Conservation (phyloP, 2,329 filamentous ascomycete species). For the Epichloe aotearoae region DNA sequence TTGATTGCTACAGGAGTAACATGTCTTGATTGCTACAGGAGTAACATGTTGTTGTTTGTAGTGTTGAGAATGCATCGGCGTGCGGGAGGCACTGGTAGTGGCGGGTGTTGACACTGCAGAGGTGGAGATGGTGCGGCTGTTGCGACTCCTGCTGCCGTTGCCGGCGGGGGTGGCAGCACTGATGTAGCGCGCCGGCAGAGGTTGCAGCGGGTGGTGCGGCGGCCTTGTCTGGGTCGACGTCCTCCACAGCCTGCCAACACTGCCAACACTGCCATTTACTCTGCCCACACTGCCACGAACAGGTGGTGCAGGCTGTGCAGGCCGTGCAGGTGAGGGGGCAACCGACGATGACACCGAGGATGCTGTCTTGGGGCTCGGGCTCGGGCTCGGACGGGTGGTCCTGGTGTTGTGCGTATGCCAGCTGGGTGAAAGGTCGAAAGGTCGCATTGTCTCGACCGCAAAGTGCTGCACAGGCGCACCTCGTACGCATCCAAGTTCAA, state of each 20-base stretch:
- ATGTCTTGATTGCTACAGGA: constrained; percentile 1
- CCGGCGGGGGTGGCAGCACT: background rate
- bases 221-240: background rate
- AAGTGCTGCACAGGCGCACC: background rate
- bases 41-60: constrained; percentile 2
- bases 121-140: background rate
- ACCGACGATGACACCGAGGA: background rate
- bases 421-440: background rate
- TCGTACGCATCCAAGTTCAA: no score
- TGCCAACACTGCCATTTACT: no score
- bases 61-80: background rate
- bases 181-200: background rate
- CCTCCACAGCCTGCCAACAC: background rate
- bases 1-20: background rate
- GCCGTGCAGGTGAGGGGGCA: no score
- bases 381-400: background rate
- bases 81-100: background rate
- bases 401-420: no score
- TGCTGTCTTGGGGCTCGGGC: background rate
- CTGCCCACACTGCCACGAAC: background rate
- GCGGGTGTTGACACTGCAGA: background rate
- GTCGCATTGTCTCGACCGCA: constrained; percentile 2
- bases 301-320: no score
- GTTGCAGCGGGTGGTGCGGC: background rate
- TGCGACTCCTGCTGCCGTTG: background rate